Percentiles rank a stretch among this genome's conserved stretches.
Conservation (phyloP, 257 asterid genomes). For the Solanum sparsipilum region DNA sequence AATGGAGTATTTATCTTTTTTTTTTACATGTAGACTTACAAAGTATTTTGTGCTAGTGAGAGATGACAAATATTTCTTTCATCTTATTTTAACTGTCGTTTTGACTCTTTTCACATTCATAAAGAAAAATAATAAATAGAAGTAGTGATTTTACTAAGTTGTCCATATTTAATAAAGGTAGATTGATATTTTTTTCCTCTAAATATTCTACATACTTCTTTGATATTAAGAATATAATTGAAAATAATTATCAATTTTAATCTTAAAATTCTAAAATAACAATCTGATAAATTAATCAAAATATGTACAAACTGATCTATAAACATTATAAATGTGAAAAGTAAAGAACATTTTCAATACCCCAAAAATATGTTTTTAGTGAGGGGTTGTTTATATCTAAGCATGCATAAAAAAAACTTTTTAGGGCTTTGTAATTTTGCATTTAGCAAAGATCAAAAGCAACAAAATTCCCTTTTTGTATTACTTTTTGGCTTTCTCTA, state of each 20-base stretch:
- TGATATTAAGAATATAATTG: not conserved
- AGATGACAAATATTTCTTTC: not conserved
- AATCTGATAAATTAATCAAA: no score
- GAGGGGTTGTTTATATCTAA: not conserved
- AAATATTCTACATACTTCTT: not conserved
- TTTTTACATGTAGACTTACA: not conserved
- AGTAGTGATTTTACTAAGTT: not conserved
- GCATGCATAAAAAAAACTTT: conserved; percentile 11
- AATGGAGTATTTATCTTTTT: not conserved
- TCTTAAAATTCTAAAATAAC: not conserved
- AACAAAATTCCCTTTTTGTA: not conserved
- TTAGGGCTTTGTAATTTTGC: conserved; percentile 7
- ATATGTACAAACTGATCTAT: not conserved
- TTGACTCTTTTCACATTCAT: not conserved
- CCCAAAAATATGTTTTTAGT: conserved; percentile 16
- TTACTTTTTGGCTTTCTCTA: conserved; percentile 12
- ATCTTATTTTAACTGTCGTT: not conserved
- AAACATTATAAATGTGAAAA: not conserved
- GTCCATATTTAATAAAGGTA: not conserved
- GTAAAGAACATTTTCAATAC: conserved; percentile 11
- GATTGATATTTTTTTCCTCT: not conserved
- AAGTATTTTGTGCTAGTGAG: not conserved
- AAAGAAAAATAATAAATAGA: not conserved
- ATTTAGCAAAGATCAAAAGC: not conserved
- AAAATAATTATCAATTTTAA: not conserved